A percentile compares a stretch with the other conserved stretches of the same genome.
Evolutionary conservation across 352 stramenopile genomes (phyloP).

Genomic region (Aphanomyces euteiches): DNA sequence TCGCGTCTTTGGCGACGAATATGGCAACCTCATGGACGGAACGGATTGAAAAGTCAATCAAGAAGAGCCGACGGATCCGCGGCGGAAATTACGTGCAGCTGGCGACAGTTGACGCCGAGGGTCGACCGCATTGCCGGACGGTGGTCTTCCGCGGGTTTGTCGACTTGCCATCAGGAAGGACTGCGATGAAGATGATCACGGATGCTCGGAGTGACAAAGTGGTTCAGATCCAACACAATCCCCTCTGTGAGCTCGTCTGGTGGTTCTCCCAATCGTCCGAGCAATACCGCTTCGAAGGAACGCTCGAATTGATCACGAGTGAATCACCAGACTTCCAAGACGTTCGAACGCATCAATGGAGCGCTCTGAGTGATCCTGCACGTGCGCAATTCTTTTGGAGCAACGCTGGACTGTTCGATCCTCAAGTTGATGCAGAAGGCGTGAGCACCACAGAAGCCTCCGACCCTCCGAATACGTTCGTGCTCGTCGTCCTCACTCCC

Average conservation of each 20-base stretch:
- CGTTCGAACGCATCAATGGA: slow-evolving; percentile 28
- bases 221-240: slow-evolving; percentile 35
- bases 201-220: slow-evolving; percentile 64
- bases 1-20: too few species aligned
- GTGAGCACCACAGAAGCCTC: neutral
- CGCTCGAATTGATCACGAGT: slow-evolving; percentile 42
- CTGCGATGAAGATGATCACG: slow-evolving; percentile 64
- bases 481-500: slow-evolving; percentile 33
- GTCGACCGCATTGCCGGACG: slow-evolving; percentile 54
- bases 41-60: slow-evolving; percentile 54
- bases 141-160: slow-evolving; percentile 72
- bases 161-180: neutral
- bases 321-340: neutral
- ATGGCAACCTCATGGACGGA: slow-evolving; percentile 41
- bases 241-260: slow-evolving; percentile 58
- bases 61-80: slow-evolving; percentile 48
- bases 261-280: slow-evolving; percentile 66
- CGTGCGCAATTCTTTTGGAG: slow-evolving; percentile 38
- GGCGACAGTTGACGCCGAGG: slow-evolving; percentile 42
- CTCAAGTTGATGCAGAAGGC: neutral
- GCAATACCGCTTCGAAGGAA: slow-evolving; percentile 62
- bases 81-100: slow-evolving; percentile 78
- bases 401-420: slow-evolving; percentile 23
- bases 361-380: slow-evolving; percentile 31
- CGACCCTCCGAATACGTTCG: slow-evolving; percentile 30